phyloP scores from a whole-genome alignment of 768 basidiomycete species.

The Phlebiopsis flavidoalba region DNA sequence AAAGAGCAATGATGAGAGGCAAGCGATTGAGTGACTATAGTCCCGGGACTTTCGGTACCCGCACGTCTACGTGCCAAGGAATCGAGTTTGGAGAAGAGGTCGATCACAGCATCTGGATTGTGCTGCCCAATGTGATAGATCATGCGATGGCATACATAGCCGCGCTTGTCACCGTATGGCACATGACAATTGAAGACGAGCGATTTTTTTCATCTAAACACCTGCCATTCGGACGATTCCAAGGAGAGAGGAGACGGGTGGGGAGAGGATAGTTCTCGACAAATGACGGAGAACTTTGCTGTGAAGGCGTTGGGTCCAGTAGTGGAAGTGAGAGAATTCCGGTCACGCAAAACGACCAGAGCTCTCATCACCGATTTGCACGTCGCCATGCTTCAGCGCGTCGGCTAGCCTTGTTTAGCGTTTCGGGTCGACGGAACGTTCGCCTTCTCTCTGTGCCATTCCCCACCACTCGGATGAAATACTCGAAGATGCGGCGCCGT shows the following conservation, averaged over 20 bases:
- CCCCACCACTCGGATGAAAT: background rate
- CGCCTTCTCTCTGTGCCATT: background rate
- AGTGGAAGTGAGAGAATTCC: constrained; percentile 39
- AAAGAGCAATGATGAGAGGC: constrained; percentile 57
- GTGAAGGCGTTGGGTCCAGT: constrained; percentile 39
- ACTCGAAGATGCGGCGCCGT: background rate
- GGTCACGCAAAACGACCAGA: constrained; percentile 42
- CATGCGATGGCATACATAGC: constrained; percentile 50
- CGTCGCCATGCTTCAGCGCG: constrained; percentile 33
- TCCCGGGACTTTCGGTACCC: background rate
- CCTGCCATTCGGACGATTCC: constrained; percentile 17
- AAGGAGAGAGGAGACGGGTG: constrained; percentile 7
- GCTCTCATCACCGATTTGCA: constrained; percentile 20
- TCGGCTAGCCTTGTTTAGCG: constrained; percentile 33
- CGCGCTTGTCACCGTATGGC: constrained; percentile 37
- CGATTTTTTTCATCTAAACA: constrained; percentile 44
- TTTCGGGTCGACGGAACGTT: constrained; percentile 29
- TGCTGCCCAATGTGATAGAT: constrained; percentile 35
- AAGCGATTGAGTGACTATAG: constrained; percentile 28
- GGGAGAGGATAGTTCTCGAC: constrained; percentile 27
- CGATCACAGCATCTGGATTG: constrained; percentile 19
- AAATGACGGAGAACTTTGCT: constrained; percentile 33
- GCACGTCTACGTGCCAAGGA: constrained; percentile 18
- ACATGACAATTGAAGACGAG: constrained; percentile 45
- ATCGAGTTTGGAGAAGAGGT: constrained; percentile 1